Percentiles rank a stretch among this genome's conserved stretches.
phyloP scores from a whole-genome alignment of 176 grass and related monocot genomes.

The Raddia distichophylla region DNA sequence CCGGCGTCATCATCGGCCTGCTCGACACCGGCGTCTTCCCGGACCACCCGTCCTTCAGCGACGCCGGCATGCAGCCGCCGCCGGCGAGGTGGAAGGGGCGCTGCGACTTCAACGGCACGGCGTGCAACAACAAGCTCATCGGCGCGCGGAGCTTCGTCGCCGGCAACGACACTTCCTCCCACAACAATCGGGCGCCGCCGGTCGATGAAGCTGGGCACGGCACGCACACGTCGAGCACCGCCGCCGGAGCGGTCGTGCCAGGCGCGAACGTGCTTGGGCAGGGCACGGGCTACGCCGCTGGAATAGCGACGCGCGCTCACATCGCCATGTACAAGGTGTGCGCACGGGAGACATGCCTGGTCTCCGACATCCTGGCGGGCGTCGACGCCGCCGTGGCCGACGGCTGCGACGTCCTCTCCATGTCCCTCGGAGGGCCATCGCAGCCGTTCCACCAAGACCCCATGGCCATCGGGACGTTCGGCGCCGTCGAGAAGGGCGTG shows the following conservation, averaged over 20 bases:
- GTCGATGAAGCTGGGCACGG: slow-evolving; percentile 52
- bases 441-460: background rate
- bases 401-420: slow-evolving; percentile 54
- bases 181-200: background rate
- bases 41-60: slow-evolving; percentile 62
- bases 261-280: slow-evolving; percentile 47
- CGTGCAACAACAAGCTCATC: slow-evolving; percentile 82
- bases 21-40: slow-evolving; percentile 59
- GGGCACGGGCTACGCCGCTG: slow-evolving; percentile 29
- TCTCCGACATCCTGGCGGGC: slow-evolving; percentile 42
- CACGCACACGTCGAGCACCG: slow-evolving; percentile 69
- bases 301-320: slow-evolving; percentile 55
- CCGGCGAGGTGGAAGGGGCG: slow-evolving; percentile 54
- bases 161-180: background rate
- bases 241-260: slow-evolving; percentile 48
- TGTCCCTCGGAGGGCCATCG: slow-evolving; percentile 17
- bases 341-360: background rate
- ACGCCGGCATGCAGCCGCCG: slow-evolving; percentile 50
- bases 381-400: slow-evolving; percentile 48
- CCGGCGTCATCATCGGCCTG: slow-evolving; percentile 65
- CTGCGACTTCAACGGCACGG: slow-evolving; percentile 50
- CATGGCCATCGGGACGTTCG: slow-evolving; percentile 49
- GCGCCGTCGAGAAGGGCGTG: slow-evolving; percentile 49
- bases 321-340: slow-evolving; percentile 67
- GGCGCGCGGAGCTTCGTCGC: slow-evolving; percentile 38